Conservation (phyloP, 2,329 filamentous ascomycete genomes). For the Exutisphaerella laricina region DNA sequence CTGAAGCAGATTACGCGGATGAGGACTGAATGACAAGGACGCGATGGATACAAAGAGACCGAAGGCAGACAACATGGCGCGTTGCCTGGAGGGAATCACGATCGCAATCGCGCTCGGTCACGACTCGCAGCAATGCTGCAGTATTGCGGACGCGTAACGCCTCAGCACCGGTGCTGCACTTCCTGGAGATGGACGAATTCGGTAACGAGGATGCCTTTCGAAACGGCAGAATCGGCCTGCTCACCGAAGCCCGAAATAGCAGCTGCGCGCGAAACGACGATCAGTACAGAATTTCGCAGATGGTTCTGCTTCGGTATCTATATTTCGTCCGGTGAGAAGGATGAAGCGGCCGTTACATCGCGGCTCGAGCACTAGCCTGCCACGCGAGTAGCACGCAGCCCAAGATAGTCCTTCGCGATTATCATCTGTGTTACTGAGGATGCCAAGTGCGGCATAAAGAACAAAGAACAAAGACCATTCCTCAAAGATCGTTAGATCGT, state of each 20-base stretch:
- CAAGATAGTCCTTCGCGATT: neutral
- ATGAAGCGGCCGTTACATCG: neutral
- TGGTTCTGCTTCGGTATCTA: neutral
- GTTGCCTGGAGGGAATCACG: neutral
- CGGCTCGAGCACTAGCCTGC: neutral
- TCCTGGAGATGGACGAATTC: neutral
- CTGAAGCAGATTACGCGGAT: conserved; percentile 32
- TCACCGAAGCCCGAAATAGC: conserved; percentile 11
- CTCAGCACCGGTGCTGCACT: neutral
- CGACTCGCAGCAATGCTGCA: too few species aligned
- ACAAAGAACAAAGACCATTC: conserved; percentile 3
- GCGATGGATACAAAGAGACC: neutral
- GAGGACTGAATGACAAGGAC: conserved; percentile 16
- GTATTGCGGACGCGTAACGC: too few species aligned
- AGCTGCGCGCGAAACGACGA: conserved; percentile 6
- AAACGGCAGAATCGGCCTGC: conserved; percentile 2
- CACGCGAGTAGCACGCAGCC: too few species aligned
- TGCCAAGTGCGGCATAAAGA: neutral
- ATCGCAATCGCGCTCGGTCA: too few species aligned
- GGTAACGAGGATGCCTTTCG: neutral
- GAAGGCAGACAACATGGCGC: neutral
- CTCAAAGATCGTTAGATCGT: too few species aligned
- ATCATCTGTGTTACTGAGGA: neutral
- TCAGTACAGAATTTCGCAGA: conserved; percentile 4
- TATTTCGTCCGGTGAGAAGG: neutral